These are phyloP conservation scores for Colletotrichum sp. DNA, from an alignment of 2,329 filamentous ascomycete genomes.

Conservation along the genomic window DNA sequence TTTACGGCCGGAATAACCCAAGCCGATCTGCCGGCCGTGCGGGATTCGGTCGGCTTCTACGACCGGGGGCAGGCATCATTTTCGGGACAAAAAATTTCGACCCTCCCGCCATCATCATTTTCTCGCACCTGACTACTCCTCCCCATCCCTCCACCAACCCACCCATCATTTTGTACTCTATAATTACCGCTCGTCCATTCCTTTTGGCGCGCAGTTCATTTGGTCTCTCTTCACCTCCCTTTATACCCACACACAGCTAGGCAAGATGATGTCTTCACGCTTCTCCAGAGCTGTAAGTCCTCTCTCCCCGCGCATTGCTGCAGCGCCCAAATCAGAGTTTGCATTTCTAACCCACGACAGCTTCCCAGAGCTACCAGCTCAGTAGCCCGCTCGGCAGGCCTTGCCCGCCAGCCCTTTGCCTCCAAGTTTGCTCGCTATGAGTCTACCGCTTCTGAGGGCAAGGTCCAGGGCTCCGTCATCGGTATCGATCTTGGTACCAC, in stretches of 20 bases:
- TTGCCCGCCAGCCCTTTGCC: slow-evolving; percentile 72
- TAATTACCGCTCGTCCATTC: slow-evolving; percentile 20
- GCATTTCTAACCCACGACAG: slow-evolving; percentile 47
- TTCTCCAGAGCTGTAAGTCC: slow-evolving; percentile 76
- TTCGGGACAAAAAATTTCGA: slow-evolving; percentile 42
- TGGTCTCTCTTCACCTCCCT: slow-evolving; percentile 29
- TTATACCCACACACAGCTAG: slow-evolving; percentile 27
- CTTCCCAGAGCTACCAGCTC: slow-evolving; percentile 78
- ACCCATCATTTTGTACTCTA: slow-evolving; percentile 20
- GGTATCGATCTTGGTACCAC: slow-evolving; percentile 99
- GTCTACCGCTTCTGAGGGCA: slow-evolving; percentile 70
- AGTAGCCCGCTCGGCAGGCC: slow-evolving; percentile 70
- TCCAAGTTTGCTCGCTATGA: slow-evolving; percentile 81
- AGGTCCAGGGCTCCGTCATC: slow-evolving; percentile 95
- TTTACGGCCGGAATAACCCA: slow-evolving; percentile 1
- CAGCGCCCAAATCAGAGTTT: slow-evolving; percentile 11
- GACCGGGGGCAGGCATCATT: slow-evolving; percentile 36
- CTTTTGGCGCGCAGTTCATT: slow-evolving; percentile 19
- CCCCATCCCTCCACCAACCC: background rate
- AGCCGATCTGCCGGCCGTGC: slow-evolving; percentile 25
- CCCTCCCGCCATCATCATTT: slow-evolving; percentile 26
- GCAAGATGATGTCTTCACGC: slow-evolving; percentile 75
- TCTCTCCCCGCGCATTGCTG: background rate
- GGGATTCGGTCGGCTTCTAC: slow-evolving; percentile 50
- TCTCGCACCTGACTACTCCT: slow-evolving; percentile 4